Evolutionary conservation across 768 basidiomycete genomes (phyloP), one percentile per base, ranked within the genome.

Genomic region (Panaeolus papilionaceus): DNA sequence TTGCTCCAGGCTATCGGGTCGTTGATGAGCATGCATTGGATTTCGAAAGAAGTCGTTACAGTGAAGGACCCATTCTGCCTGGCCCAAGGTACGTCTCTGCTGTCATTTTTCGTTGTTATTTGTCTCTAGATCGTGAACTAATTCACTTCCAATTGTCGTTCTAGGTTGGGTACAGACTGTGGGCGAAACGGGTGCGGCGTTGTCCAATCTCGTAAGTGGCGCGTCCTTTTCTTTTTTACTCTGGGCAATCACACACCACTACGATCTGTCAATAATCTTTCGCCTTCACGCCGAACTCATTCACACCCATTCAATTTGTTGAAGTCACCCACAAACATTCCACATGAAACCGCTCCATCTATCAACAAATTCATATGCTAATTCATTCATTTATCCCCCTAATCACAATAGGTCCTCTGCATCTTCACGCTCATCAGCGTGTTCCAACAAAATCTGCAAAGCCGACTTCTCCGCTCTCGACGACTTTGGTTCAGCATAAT

Each of bases 381-480:
- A 51, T 20, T 23, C 44, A 14, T 47, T 28, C 11, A 51, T n/a
- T 47, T 18, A 47, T 47, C 10, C 1, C 11, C 3, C 40, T 42
- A 11, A 10, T 45, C 44, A 49, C 23, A 49, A 28, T 7, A 58
- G 54, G 54, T 58, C 0, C 28, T 58, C 3, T 58, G 54, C 0
- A 45, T 81, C 6, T 82, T 82, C 72, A 84, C 84, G 0, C 82
- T 84, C 69, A 64, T 79, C 1, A 80, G 79, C 11, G 67, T 84
- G 20, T 82, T 79, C 16, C 54, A 58, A 23, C 54, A 58, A 58
- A 16, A 58, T 7, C 33, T 58, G 79, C 75, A 72, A 63, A 76
- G 78, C 28, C 75, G 71, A 65, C 73, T 73, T 33, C 69, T 77
- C 23, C 67, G 68, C 14, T 74, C 75, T 18, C 72, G 79, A 61